A percentile compares a stretch with the other conserved stretches of the same genome.
phyloP scores from a whole-genome alignment of 2,329 filamentous ascomycete species.

The Pyrenochaeta sp. region DNA sequence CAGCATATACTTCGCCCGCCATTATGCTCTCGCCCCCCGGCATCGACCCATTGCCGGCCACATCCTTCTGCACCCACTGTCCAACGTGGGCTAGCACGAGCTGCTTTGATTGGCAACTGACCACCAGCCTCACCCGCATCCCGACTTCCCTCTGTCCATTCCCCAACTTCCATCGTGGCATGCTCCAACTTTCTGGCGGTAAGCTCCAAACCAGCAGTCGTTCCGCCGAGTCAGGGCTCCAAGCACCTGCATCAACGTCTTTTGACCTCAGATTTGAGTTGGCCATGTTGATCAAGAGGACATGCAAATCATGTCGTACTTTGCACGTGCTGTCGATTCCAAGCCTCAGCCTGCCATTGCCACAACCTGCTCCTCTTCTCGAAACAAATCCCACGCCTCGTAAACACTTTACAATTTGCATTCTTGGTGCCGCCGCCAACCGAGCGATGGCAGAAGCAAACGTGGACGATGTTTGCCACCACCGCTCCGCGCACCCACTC shows the following conservation, averaged over 20 bases:
- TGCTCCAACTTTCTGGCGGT: not conserved
- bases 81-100: conserved; percentile 9
- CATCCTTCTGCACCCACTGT: conserved; percentile 14
- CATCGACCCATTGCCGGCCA: conserved; percentile 11
- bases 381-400: conserved; percentile 40
- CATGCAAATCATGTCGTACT: too few species aligned
- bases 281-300: conserved; percentile 14
- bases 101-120: conserved; percentile 3
- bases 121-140: conserved; percentile 7
- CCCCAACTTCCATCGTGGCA: conserved; percentile 4
- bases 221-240: conserved; percentile 16
- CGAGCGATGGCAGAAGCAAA: conserved; percentile 12
- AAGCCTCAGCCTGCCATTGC: conserved; percentile 6
- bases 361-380: conserved; percentile 4
- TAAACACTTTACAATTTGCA: conserved; percentile 31
- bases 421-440: conserved; percentile 17
- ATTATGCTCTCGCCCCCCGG: conserved; percentile 7
- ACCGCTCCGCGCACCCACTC: conserved; percentile 15
- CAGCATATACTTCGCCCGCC: conserved; percentile 2
- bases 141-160: not conserved
- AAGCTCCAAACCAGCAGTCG: conserved; percentile 12
- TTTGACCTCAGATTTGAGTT: conserved; percentile 29
- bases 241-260: conserved; percentile 5
- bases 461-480: conserved; percentile 27
- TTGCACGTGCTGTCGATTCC: too few species aligned